phyloP scores from a whole-genome alignment of 495 filamentous ascomycete genomes.

The Lichina pygmaea region DNA sequence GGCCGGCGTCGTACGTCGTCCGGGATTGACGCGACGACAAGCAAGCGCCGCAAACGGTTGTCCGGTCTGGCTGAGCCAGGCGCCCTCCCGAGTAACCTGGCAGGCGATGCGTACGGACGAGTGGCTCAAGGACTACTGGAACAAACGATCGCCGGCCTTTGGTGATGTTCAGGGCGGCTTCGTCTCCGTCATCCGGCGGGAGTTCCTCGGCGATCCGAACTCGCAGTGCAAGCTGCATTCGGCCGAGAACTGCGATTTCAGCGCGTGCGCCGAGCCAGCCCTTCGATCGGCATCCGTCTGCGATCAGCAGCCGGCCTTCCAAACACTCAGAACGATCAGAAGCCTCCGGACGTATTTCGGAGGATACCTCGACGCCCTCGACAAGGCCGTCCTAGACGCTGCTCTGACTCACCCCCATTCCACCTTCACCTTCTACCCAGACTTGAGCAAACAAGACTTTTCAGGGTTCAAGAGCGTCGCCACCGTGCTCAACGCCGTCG shows the following conservation, averaged over 20 bases:
- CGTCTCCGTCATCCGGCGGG: neutral
- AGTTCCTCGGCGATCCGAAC: neutral
- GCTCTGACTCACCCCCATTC: neutral
- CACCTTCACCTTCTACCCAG: neutral
- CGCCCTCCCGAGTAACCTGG: neutral
- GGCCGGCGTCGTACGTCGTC: no score
- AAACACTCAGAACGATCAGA: neutral
- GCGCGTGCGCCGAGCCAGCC: neutral
- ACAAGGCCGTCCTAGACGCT: neutral
- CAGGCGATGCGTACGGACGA: neutral
- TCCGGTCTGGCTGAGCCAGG: neutral
- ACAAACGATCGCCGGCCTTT: neutral
- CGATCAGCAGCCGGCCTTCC: neutral
- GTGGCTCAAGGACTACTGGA: neutral
- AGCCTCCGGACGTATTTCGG: neutral
- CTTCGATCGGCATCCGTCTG: neutral
- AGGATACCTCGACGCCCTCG: neutral
- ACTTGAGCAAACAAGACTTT: neutral
- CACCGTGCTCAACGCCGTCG: neutral
- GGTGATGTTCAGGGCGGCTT: neutral
- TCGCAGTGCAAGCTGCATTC: neutral
- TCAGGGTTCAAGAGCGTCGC: neutral
- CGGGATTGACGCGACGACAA: no score
- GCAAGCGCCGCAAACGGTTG: neutral
- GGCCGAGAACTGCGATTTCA: neutral